These are phyloP conservation scores for Prunus mume DNA, from an alignment of 306 rosid species.

Conservation along the genomic window DNA sequence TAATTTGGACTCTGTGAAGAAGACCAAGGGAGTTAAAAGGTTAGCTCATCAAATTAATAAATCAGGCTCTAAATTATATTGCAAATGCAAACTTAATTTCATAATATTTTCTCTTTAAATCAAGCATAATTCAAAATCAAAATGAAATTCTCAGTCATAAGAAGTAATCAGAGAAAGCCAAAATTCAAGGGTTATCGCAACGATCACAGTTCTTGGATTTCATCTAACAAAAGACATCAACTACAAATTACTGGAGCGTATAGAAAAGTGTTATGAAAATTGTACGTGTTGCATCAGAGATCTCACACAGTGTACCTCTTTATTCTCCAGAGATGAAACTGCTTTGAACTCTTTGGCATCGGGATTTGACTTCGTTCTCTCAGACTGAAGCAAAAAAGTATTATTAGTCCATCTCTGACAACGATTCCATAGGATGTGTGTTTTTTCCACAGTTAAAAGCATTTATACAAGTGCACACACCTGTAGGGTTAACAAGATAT, in stretches of 20 bases:
- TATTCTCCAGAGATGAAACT: slow-evolving; percentile 11
- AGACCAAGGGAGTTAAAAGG: background rate
- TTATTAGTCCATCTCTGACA: background rate
- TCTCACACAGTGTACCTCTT: slow-evolving; percentile 29
- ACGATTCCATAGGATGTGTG: background rate
- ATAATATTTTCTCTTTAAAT: no score
- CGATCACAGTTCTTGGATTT: background rate
- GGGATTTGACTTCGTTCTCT: slow-evolving; percentile 15
- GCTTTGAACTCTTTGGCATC: slow-evolving; percentile 20
- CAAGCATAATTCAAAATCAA: no score
- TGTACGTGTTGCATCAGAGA: slow-evolving; percentile 2
- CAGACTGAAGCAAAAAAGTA: slow-evolving; percentile 12
- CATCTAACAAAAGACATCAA: background rate
- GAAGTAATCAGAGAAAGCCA: background rate
- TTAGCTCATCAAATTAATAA: background rate
- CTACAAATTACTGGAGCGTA: background rate
- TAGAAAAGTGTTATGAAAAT: background rate
- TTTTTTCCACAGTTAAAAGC: background rate
- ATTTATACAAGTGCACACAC: no score
- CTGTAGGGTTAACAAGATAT: no score
- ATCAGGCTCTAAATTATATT: no score
- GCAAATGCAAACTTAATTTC: background rate
- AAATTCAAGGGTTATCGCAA: background rate
- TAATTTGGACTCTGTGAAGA: slow-evolving; percentile 24
- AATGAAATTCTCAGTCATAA: background rate